Conservation (phyloP, 148 eudicot species). For the Amaranthus hypochondriacus region DNA sequence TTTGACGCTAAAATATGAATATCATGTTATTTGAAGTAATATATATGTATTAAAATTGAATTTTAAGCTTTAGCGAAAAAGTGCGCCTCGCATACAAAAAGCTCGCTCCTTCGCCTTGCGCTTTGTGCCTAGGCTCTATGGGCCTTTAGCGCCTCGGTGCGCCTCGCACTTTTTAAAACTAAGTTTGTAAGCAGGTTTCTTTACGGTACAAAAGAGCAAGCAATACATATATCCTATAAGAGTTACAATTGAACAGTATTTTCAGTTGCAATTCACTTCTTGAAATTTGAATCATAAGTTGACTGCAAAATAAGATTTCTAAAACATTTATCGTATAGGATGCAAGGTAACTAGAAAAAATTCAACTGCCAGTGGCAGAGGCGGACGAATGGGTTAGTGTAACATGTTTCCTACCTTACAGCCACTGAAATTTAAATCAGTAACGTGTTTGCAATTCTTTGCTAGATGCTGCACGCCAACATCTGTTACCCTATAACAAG, state of each 20-base stretch:
- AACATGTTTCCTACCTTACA: constrained; percentile 59
- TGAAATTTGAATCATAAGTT: not conserved
- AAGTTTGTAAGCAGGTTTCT: not conserved
- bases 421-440: constrained; percentile 89
- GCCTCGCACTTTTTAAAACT: too few species aligned
- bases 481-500: constrained; percentile 69
- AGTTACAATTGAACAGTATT: not conserved
- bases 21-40: too few species aligned
- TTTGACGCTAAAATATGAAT: too few species aligned
- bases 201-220: not conserved
- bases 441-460: constrained; percentile 58
- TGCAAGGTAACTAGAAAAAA: not conserved
- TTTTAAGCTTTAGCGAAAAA: too few species aligned
- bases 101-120: too few species aligned
- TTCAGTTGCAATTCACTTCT: not conserved
- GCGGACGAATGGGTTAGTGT: too few species aligned
- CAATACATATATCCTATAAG: not conserved
- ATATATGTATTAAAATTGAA: too few species aligned
- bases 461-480: constrained; percentile 55
- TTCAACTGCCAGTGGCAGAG: not conserved
- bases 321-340: not conserved
- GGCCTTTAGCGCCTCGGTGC: too few species aligned
- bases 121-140: too few species aligned
- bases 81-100: too few species aligned
- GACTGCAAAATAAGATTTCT: not conserved